These are phyloP conservation scores for Holtermannia corniformis DNA, from an alignment of 768 basidiomycete genomes.

Conservation along the genomic window DNA sequence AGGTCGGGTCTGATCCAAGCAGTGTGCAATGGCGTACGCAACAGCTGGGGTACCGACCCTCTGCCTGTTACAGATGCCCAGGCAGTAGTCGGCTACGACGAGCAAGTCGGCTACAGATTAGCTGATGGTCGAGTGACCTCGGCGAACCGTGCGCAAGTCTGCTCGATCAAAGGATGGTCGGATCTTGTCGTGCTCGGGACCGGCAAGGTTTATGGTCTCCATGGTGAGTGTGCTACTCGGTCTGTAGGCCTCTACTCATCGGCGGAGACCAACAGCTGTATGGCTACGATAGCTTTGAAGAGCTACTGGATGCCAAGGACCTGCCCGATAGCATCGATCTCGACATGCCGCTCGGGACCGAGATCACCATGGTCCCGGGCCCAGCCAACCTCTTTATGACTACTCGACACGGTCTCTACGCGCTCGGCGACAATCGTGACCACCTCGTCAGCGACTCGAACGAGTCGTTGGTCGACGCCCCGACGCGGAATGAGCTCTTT, in stretches of 20 bases:
- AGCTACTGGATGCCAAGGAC: conserved; percentile 9
- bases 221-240: conserved; percentile 7
- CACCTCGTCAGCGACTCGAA: conserved; percentile 4
- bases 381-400: too few species aligned
- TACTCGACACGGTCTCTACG: conserved; percentile 6
- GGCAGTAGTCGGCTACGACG: not conserved
- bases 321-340: not conserved
- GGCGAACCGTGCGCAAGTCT: not conserved
- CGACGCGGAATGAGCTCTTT: conserved; percentile 12
- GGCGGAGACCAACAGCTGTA: not conserved
- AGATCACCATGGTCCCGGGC: too few species aligned
- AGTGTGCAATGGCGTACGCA: too few species aligned
- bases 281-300: conserved; percentile 13
- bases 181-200: conserved; percentile 11
- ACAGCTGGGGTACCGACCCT: too few species aligned
- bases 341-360: conserved; percentile 1
- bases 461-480: conserved; percentile 7
- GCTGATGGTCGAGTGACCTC: not conserved
- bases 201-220: conserved; percentile 7
- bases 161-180: conserved; percentile 3
- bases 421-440: conserved; percentile 8
- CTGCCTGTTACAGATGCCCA: conserved; percentile 13
- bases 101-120: not conserved
- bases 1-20: too few species aligned
- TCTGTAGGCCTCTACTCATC: too few species aligned